phyloP scores from a whole-genome alignment of 306 rosid genomes.

The Sicyos baderoa region DNA sequence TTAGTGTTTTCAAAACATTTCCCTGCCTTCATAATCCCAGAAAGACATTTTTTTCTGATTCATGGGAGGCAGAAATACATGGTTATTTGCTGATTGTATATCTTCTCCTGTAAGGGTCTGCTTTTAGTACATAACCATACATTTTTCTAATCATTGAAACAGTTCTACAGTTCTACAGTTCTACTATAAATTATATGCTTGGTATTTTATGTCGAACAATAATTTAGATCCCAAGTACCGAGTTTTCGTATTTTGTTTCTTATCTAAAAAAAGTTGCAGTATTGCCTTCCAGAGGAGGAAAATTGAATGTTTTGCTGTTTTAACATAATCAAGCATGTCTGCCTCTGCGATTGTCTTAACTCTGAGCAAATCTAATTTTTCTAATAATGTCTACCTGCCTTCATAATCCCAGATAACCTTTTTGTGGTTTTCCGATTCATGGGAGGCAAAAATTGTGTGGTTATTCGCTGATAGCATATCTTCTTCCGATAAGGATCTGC shows the following conservation, averaged over 20 bases:
- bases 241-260: too few relatives aligned
- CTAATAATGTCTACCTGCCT: background rate
- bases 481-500: background rate
- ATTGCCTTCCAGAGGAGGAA: background rate
- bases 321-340: background rate
- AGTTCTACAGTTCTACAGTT: background rate
- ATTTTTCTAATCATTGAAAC: background rate
- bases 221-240: background rate
- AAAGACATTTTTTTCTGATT: slow-evolving; percentile 8
- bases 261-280: too few relatives aligned
- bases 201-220: background rate
- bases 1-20: background rate
- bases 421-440: slow-evolving; percentile 15
- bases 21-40: slow-evolving; percentile 45
- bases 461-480: slow-evolving; percentile 7
- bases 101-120: slow-evolving; percentile 5
- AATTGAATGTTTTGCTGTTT: background rate
- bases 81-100: too few relatives aligned
- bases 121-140: background rate
- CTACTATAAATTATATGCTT: background rate
- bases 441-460: background rate
- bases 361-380: background rate
- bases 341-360: background rate
- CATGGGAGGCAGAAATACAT: too few relatives aligned
- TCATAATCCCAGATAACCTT: slow-evolving; percentile 16